Conservation (phyloP, 768 basidiomycete species). For the Termitomyces sp. region DNA sequence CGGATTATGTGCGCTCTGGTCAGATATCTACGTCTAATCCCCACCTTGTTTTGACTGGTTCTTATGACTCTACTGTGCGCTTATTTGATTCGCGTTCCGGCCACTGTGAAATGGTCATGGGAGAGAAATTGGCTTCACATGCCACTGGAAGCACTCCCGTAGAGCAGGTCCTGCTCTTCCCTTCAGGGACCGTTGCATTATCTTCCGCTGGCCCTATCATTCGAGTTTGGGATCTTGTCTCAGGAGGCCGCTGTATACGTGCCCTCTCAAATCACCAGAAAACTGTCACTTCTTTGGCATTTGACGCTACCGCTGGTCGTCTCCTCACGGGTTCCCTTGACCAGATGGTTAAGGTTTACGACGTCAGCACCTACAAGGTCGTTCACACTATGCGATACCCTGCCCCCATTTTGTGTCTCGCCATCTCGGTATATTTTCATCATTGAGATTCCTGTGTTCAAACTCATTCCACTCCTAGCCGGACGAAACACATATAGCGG, state of each 20-base stretch:
- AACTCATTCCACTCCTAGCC: slow-evolving; percentile 46
- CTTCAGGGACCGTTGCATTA: slow-evolving; percentile 79
- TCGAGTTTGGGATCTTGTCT: slow-evolving; percentile 91
- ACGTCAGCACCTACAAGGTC: slow-evolving; percentile 88
- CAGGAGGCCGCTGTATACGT: slow-evolving; percentile 81
- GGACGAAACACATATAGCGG: slow-evolving; percentile 93
- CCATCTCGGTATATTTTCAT: slow-evolving; percentile 69
- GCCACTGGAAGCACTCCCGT: slow-evolving; percentile 54
- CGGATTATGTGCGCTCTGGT: slow-evolving; percentile 95
- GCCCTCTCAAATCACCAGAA: slow-evolving; percentile 98
- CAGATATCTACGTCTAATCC: slow-evolving; percentile 81
- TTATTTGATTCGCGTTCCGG: slow-evolving; percentile 86
- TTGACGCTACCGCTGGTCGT: slow-evolving; percentile 69
- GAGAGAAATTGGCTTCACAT: slow-evolving; percentile 27
- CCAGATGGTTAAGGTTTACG: slow-evolving; percentile 99
- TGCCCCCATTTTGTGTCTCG: slow-evolving; percentile 83
- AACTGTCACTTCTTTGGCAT: slow-evolving; percentile 85
- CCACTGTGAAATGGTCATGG: slow-evolving; percentile 80
- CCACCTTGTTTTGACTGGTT: slow-evolving; percentile 83
- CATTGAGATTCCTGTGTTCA: background rate
- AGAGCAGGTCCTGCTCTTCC: slow-evolving; percentile 90
- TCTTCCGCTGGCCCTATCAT: slow-evolving; percentile 91
- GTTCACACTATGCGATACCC: slow-evolving; percentile 99
- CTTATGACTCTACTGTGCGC: slow-evolving; percentile 88
- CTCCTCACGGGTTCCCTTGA: slow-evolving; percentile 89